Evolutionary conservation across 2,329 filamentous ascomycete species (phyloP).

Genomic region (Sarocladium brachiariae): DNA sequence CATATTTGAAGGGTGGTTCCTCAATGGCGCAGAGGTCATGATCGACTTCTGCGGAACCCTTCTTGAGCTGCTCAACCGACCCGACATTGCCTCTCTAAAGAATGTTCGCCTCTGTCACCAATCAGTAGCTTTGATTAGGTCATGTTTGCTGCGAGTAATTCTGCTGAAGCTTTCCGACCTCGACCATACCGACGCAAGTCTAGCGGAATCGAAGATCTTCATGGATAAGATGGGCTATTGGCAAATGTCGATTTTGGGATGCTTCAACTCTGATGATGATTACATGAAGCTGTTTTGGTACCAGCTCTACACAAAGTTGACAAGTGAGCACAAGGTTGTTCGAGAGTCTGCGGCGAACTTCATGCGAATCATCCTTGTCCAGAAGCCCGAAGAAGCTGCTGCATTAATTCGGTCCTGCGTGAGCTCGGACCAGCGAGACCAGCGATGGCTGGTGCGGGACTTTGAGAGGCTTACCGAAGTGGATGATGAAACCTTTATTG

Average conservation of each 20-base stretch:
- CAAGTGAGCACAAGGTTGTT: slow-evolving; percentile 60
- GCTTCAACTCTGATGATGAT: slow-evolving; percentile 70
- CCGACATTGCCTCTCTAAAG: slow-evolving; percentile 74
- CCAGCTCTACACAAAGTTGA: slow-evolving; percentile 81
- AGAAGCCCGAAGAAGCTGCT: slow-evolving; percentile 79
- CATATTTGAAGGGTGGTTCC: slow-evolving; percentile 93
- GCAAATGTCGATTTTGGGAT: slow-evolving; percentile 83
- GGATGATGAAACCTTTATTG: slow-evolving; percentile 79
- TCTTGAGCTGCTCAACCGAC: slow-evolving; percentile 81
- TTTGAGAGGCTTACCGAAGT: slow-evolving; percentile 82
- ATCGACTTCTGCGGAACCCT: slow-evolving; percentile 82
- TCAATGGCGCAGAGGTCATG: slow-evolving; percentile 75
- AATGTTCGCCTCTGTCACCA: slow-evolving; percentile 87
- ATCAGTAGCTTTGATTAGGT: slow-evolving; percentile 68
- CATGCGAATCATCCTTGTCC: slow-evolving; percentile 87
- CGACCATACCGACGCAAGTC: slow-evolving; percentile 54
- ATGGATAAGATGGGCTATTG: slow-evolving; percentile 88
- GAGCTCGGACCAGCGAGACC: slow-evolving; percentile 60
- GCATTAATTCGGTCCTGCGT: slow-evolving; percentile 67
- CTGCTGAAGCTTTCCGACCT: slow-evolving; percentile 78
- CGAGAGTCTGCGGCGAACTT: slow-evolving; percentile 74
- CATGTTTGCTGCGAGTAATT: slow-evolving; percentile 70
- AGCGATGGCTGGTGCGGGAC: slow-evolving; percentile 63
- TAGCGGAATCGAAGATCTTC: slow-evolving; percentile 60
- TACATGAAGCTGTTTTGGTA: slow-evolving; percentile 86